Evolutionary conservation across 1,284 basidiomycete species (phyloP).

Genomic region (Rhodotorula sp.): DNA sequence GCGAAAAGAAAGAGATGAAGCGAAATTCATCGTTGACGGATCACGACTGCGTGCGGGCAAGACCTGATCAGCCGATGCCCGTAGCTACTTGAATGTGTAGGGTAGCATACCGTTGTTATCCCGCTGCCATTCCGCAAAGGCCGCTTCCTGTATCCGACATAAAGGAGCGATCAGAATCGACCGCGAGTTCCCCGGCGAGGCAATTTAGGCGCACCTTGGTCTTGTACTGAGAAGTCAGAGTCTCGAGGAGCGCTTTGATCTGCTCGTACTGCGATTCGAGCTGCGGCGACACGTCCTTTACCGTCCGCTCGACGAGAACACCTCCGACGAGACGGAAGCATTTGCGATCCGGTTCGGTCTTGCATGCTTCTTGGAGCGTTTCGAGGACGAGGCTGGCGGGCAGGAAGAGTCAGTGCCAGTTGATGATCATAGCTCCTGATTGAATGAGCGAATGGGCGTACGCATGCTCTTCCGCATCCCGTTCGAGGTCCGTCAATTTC

Average conservation of each 20-base stretch:
- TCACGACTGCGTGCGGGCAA: not conserved
- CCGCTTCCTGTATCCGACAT: constrained; percentile 13
- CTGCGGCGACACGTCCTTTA: constrained; percentile 89
- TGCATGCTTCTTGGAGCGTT: constrained; percentile 75
- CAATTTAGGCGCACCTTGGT: constrained; percentile 56
- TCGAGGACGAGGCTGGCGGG: constrained; percentile 74
- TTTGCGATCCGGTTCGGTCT: constrained; percentile 79
- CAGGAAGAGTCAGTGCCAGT: not conserved
- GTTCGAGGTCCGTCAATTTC: constrained; percentile 91
- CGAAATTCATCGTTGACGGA: constrained; percentile 3
- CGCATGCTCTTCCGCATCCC: constrained; percentile 83
- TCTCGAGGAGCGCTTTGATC: constrained; percentile 76
- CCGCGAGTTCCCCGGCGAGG: not conserved
- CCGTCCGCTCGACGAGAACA: constrained; percentile 91
- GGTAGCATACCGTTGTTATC: constrained; percentile 32
- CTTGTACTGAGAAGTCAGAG: constrained; percentile 79
- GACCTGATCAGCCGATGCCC: not conserved
- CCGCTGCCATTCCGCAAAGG: constrained; percentile 36
- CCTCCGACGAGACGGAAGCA: constrained; percentile 97
- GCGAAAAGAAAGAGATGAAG: not conserved
- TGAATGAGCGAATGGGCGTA: constrained; percentile 41
- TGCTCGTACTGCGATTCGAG: constrained; percentile 81
- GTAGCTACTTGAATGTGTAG: too few species aligned
- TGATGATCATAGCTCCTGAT: not conserved
- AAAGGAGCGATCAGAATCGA: not conserved